Evolutionary conservation across 768 basidiomycete genomes (phyloP).

Genomic region (Amanita polypyramis): DNA sequence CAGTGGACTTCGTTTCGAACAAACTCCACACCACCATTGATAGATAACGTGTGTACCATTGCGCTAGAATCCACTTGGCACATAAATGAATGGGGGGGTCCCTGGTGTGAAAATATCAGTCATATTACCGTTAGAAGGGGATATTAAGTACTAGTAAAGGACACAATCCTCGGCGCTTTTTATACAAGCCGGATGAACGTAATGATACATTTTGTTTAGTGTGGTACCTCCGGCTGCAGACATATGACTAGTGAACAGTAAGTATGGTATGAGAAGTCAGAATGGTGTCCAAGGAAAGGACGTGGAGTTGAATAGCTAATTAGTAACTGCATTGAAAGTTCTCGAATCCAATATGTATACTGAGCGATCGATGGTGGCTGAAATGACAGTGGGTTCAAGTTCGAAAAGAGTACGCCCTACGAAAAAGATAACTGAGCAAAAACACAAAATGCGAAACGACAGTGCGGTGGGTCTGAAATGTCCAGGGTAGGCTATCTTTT

Average conservation of each 20-base stretch:
- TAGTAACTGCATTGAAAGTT: conserved; percentile 8
- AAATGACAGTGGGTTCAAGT: conserved; percentile 15
- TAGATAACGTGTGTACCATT: conserved; percentile 6
- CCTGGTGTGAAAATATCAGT: neutral
- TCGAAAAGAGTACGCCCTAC: conserved; percentile 5
- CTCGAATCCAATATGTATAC: neutral
- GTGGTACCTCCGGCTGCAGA: conserved; percentile 32
- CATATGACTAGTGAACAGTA: conserved; percentile 32
- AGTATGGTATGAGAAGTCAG: conserved; percentile 24
- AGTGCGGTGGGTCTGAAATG: conserved; percentile 15
- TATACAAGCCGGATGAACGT: conserved; percentile 24
- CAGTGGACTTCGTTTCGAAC: conserved; percentile 87
- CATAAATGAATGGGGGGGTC: neutral
- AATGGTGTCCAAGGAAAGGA: conserved; percentile 3
- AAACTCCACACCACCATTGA: conserved; percentile 66
- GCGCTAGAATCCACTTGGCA: neutral
- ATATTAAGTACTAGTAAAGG: neutral
- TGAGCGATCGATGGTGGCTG: conserved; percentile 10
- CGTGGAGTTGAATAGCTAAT: conserved; percentile 11
- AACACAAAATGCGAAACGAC: conserved; percentile 13
- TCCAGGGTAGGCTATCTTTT: conserved; percentile 27
- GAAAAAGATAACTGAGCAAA: conserved; percentile 9
- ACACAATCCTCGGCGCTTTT: conserved; percentile 11
- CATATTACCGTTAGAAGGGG: neutral
- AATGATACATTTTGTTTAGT: conserved; percentile 51